phyloP scores from a whole-genome alignment of 495 filamentous ascomycete species.

The Talaromyces stipitatus region DNA sequence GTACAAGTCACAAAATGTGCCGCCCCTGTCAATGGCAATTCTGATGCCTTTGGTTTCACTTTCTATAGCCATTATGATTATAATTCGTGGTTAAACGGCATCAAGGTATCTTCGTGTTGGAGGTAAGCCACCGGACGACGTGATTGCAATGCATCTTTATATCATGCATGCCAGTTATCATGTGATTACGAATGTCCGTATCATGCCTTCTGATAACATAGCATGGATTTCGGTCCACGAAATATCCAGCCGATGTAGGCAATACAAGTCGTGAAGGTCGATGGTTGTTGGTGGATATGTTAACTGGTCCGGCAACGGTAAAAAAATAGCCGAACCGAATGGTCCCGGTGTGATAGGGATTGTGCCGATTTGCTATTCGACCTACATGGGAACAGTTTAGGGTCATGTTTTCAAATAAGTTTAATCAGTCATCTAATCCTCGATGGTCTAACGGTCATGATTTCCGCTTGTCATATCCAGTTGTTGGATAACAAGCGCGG shows the following conservation, averaged over 20 bases:
- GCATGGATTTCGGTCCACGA: neutral
- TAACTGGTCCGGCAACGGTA: neutral
- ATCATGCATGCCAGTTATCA: neutral
- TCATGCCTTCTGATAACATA: neutral
- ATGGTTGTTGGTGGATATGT: neutral
- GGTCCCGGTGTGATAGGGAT: neutral
- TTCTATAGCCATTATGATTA: neutral
- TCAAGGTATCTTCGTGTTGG: neutral
- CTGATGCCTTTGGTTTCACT: neutral
- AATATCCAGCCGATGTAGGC: neutral
- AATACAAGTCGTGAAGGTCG: neutral
- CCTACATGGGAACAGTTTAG: too few species aligned
- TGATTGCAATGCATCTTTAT: neutral
- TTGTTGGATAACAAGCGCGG: too few species aligned
- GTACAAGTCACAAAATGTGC: conserved; percentile 59
- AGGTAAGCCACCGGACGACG: neutral
- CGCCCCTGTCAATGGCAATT: conserved; percentile 42
- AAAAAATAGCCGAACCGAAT: neutral
- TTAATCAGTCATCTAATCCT: too few species aligned
- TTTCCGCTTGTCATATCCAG: conserved; percentile 51
- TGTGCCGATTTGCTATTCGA: too few species aligned
- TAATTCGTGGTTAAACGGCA: neutral
- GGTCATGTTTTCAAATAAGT: too few species aligned
- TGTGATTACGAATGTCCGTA: neutral
- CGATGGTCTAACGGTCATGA: conserved; percentile 46